Evolutionary conservation across 2,329 filamentous ascomycete species (phyloP).

Genomic region (Chrysosporium keratinophilum): DNA sequence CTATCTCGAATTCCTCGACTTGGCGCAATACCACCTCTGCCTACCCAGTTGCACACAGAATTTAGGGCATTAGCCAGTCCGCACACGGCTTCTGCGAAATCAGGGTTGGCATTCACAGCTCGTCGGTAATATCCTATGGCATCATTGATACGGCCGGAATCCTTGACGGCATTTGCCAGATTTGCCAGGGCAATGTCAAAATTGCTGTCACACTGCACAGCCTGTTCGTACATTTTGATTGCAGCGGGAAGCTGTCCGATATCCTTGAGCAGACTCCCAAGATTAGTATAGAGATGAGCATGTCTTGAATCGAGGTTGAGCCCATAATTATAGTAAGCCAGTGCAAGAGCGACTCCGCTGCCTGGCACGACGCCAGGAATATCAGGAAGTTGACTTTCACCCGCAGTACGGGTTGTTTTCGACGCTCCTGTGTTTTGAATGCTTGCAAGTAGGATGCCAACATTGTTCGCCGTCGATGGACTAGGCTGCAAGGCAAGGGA

Average conservation of each 20-base stretch:
- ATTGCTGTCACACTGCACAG: conserved; percentile 79
- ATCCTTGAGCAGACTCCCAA: conserved; percentile 90
- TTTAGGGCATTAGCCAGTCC: conserved; percentile 90
- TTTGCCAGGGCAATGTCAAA: conserved; percentile 98
- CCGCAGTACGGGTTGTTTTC: conserved; percentile 28
- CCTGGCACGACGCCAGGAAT: conserved; percentile 75
- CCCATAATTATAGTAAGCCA: conserved; percentile 94
- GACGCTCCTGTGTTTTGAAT: conserved; percentile 60
- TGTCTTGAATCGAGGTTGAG: conserved; percentile 76
- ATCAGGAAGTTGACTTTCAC: conserved; percentile 35
- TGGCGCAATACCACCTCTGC: conserved; percentile 74
- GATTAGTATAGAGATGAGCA: conserved; percentile 91
- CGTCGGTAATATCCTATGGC: conserved; percentile 86
- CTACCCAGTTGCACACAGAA: conserved; percentile 90
- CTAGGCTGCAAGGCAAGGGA: conserved; percentile 90
- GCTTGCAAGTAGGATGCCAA: conserved; percentile 90
- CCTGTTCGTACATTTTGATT: conserved; percentile 94
- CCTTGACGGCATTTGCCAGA: conserved; percentile 93
- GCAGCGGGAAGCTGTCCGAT: conserved; percentile 85
- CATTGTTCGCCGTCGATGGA: conserved; percentile 95
- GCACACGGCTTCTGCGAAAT: conserved; percentile 94
- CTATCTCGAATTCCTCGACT: conserved; percentile 64
- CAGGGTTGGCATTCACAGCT: conserved; percentile 81
- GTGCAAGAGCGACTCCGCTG: conserved; percentile 74
- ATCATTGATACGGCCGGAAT: conserved; percentile 83